These are phyloP conservation scores for Lichtheimia hyalospora DNA, from an alignment of 371 early-diverging fungal species.

Conservation along the genomic window DNA sequence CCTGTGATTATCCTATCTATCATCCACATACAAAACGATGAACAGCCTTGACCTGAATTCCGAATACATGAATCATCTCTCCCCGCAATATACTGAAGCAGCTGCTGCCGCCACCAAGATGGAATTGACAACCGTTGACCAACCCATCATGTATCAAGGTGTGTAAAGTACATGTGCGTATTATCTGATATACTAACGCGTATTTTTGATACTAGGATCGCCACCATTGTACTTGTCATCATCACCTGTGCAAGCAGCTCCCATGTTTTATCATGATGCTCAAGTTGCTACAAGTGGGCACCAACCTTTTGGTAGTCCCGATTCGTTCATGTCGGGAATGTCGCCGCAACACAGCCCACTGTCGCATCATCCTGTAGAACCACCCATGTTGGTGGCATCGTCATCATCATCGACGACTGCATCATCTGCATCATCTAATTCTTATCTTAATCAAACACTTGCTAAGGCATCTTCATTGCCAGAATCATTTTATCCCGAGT, in stretches of 20 bases:
- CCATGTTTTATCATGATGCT: slow-evolving; percentile 1
- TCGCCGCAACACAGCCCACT: slow-evolving; percentile 1
- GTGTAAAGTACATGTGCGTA: not conserved
- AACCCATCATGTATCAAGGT: slow-evolving; percentile 31
- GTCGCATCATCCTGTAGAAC: slow-evolving; percentile 13
- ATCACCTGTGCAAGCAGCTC: not conserved
- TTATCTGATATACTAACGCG: not conserved
- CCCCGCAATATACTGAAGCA: slow-evolving; percentile 20
- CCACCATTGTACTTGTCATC: slow-evolving; percentile 4
- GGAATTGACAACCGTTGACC: slow-evolving; percentile 10
- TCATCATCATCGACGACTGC: slow-evolving; percentile 26
- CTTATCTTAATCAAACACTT: slow-evolving; percentile 36
- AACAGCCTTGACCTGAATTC: slow-evolving; percentile 16
- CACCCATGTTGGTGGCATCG: slow-evolving; percentile 39
- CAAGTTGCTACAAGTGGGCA: not conserved
- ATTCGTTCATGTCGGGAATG: slow-evolving; percentile 24
- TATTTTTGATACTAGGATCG: not conserved
- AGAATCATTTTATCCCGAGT: slow-evolving; percentile 49
- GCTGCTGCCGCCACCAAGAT: not conserved
- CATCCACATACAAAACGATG: slow-evolving; percentile 6
- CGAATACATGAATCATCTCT: slow-evolving; percentile 33
- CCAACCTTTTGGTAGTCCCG: slow-evolving; percentile 26
- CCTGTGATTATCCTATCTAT: not conserved
- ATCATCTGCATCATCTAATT: slow-evolving; percentile 22
- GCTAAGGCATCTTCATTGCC: slow-evolving; percentile 45